Evolutionary conservation across 805 yeast species (phyloP), one percentile per base, ranked within the genome.

Genomic region (Sungouiozyma ichnusensis): DNA sequence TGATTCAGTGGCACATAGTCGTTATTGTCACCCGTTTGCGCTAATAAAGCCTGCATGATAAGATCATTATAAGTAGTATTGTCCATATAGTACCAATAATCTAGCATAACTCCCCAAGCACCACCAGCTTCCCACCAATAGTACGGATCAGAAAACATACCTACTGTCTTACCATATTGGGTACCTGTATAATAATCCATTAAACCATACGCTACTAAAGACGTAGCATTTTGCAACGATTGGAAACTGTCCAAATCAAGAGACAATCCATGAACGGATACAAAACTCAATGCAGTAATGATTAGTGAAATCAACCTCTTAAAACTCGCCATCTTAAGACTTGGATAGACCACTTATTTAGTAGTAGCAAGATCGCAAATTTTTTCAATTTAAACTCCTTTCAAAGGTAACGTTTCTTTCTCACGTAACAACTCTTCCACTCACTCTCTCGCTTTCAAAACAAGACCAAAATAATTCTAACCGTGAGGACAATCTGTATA

Each of bases 111-210:
- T 7, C 95, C 95, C 85, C 87, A 86, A 2, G 90, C 95, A 46
- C 88, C 94, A 50, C 97, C 97, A 8, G 97, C 95, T 66, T 87
- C 86, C 97, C 97, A 88, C 98, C 97, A 90, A 71, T 90, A 90
- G 70, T 90, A 88, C 0, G 97, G 97, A 56, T 71, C 66, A 11
- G 79, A 68, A 61, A 92, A 88, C 87, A 83, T 79, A 35, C 97
- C 98, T 20, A 84, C 68, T 3, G 87, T 74, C 7, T 88, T 82
- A 31, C 96, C 97, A 35, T 69, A 60, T 27, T 72, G 65, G 19
- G 60, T 54, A 33, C 94, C 90, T 14, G 73, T 77, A 56, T 87
- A 87, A 62, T 87, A 87, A 65, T 85, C 88, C 68, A 87, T 69
- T 43, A 85, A 65, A 48, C 96, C 96, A 36, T 69, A 60, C 2